A percentile compares a stretch with the other conserved stretches of the same genome.
phyloP scores from a whole-genome alignment of 202 grass and related monocot species.

The Dendrocalamus latiflorus region DNA sequence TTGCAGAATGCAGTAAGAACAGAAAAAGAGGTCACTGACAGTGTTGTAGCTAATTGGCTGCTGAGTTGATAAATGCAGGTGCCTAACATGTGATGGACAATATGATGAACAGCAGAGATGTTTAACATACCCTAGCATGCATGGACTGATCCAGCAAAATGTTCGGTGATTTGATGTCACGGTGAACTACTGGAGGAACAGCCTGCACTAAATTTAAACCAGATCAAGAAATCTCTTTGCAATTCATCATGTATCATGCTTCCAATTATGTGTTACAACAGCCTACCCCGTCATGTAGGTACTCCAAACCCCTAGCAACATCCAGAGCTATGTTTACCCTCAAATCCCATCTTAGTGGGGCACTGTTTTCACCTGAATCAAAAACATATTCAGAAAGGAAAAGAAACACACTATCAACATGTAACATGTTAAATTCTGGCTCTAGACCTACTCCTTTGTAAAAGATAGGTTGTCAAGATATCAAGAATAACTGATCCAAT shows the following conservation, averaged over 20 bases:
- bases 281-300: constrained; percentile 91
- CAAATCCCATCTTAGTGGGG: constrained; percentile 66
- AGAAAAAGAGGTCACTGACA: background rate
- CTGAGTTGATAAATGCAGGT: background rate
- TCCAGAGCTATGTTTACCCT: constrained; percentile 89
- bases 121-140: constrained; percentile 73
- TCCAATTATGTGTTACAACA: constrained; percentile 17
- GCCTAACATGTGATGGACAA: background rate
- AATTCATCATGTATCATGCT: constrained; percentile 4
- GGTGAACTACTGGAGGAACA: constrained; percentile 90
- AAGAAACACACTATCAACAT: background rate
- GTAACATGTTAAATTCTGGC: background rate
- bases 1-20: background rate
- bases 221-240: constrained; percentile 13
- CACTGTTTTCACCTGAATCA: constrained; percentile 61
- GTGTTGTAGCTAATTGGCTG: background rate
- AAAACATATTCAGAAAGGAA: background rate
- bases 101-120: background rate
- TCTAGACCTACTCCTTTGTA: background rate
- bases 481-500: background rate
- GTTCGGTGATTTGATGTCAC: constrained; percentile 94
- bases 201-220: constrained; percentile 58
- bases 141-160: constrained; percentile 96
- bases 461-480: background rate
- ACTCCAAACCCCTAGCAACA: constrained; percentile 93